Conservation (phyloP, 371 early-diverging fungal species). For the Mucor saturninus region DNA sequence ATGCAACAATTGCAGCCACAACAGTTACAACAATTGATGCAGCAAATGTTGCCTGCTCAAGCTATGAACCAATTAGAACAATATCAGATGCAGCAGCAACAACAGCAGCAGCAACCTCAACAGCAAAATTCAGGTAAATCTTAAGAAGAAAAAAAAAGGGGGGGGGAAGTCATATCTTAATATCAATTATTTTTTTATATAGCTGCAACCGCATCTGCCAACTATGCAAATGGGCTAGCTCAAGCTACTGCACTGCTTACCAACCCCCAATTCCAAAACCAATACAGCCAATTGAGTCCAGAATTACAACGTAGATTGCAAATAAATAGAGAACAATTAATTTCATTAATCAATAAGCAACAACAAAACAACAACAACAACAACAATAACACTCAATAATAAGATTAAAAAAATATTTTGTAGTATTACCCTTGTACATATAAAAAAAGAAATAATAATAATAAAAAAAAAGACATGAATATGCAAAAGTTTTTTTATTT, state of each 20-base stretch:
- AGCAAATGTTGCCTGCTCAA: conserved; percentile 29
- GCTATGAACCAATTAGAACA: conserved; percentile 12
- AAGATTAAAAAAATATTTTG: neutral
- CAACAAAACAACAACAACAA: conserved; percentile 6
- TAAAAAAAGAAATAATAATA: neutral
- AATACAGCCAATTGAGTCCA: conserved; percentile 43
- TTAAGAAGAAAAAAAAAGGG: too few species aligned
- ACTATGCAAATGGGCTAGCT: conserved; percentile 37
- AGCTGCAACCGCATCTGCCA: conserved; percentile 9
- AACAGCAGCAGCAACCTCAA: neutral
- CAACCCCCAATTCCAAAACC: conserved; percentile 39
- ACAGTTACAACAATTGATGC: conserved; percentile 18
- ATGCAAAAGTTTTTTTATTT: neutral
- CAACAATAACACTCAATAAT: neutral
- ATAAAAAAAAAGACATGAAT: neutral
- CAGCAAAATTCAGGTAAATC: conserved; percentile 6
- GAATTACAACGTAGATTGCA: conserved; percentile 40
- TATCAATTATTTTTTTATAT: neutral
- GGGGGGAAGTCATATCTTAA: neutral
- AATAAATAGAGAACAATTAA: conserved; percentile 42
- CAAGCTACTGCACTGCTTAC: conserved; percentile 44
- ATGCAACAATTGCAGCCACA: conserved; percentile 5
- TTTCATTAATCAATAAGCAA: conserved; percentile 34
- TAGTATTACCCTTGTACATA: neutral
- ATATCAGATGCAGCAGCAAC: conserved; percentile 6